A percentile compares a stretch with the other conserved stretches of the same genome.
phyloP scores from a whole-genome alignment of 805 yeast species.

The Maudiozyma turicensis region DNA sequence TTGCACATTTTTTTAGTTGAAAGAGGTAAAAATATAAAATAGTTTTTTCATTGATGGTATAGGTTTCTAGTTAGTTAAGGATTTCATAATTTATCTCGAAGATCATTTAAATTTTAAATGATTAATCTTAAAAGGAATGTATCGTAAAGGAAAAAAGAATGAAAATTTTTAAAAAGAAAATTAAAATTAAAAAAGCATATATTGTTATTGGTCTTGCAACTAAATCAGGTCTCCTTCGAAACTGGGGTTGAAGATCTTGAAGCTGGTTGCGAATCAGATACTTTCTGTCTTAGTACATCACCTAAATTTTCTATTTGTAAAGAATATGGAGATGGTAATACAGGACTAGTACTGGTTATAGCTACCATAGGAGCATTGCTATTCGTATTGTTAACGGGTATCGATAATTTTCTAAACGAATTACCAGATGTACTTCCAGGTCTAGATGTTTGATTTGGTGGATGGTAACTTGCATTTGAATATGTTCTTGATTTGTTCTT shows the following conservation, averaged over 20 bases:
- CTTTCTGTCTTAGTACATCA: conserved; percentile 17
- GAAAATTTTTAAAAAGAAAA: not conserved
- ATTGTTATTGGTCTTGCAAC: not conserved
- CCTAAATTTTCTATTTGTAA: conserved; percentile 20
- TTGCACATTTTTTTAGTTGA: no score
- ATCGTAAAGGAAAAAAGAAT: not conserved
- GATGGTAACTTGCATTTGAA: conserved; percentile 7
- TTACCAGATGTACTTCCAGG: not conserved
- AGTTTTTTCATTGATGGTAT: no score
- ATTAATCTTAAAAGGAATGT: not conserved
- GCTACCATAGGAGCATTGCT: not conserved
- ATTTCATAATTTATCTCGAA: no score
- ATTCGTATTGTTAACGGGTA: not conserved
- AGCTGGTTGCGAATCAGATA: conserved; percentile 5
- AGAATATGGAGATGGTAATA: conserved; percentile 4
- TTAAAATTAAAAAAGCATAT: not conserved
- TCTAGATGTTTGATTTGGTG: not conserved
- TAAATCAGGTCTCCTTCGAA: not conserved
- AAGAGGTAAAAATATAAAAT: no score
- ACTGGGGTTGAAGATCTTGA: not conserved
- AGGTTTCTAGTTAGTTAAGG: no score
- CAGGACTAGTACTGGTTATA: not conserved
- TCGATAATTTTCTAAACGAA: not conserved
- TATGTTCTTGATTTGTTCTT: conserved; percentile 9
- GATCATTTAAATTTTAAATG: no score